These are phyloP conservation scores for Xylaria multiplex DNA, from an alignment of 2,329 filamentous ascomycete genomes.

Conservation along the genomic window DNA sequence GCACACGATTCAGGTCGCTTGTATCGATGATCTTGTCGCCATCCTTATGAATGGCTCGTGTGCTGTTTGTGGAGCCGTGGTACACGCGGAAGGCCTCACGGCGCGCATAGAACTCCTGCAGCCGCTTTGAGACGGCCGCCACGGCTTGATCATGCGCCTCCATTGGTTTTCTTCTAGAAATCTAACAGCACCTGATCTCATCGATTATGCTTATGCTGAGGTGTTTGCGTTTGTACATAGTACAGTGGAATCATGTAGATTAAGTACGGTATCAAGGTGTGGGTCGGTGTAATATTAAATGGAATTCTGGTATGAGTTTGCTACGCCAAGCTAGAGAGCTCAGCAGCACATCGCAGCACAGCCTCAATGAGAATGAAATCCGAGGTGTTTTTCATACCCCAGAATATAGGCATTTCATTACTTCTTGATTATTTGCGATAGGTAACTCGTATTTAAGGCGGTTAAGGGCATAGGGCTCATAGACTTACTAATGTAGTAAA, in stretches of 20 bases:
- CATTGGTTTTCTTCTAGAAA: slow-evolving; percentile 43
- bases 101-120: slow-evolving; percentile 56
- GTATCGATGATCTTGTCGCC: slow-evolving; percentile 72
- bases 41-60: slow-evolving; percentile 64
- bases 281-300: not conserved
- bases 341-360: not conserved
- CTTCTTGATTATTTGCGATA: too few relatives aligned
- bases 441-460: too few relatives aligned
- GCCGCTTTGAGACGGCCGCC: slow-evolving; percentile 54
- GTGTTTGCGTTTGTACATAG: not conserved
- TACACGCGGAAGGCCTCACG: slow-evolving; percentile 75
- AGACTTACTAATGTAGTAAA: too few relatives aligned
- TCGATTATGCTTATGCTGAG: not conserved
- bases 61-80: slow-evolving; percentile 82
- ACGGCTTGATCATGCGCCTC: slow-evolving; percentile 59
- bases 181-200: not conserved
- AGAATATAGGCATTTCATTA: too few relatives aligned
- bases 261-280: not conserved
- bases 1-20: slow-evolving; percentile 69
- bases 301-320: not conserved
- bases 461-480: too few relatives aligned
- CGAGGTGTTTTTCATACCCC: too few relatives aligned
- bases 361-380: not conserved
- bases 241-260: slow-evolving; percentile 6
- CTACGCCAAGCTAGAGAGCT: slow-evolving; percentile 6